A percentile compares a stretch with the other conserved stretches of the same genome.
Evolutionary conservation across 139 green algal genomes (phyloP).

Genomic region (Coccomyxa sp.): DNA sequence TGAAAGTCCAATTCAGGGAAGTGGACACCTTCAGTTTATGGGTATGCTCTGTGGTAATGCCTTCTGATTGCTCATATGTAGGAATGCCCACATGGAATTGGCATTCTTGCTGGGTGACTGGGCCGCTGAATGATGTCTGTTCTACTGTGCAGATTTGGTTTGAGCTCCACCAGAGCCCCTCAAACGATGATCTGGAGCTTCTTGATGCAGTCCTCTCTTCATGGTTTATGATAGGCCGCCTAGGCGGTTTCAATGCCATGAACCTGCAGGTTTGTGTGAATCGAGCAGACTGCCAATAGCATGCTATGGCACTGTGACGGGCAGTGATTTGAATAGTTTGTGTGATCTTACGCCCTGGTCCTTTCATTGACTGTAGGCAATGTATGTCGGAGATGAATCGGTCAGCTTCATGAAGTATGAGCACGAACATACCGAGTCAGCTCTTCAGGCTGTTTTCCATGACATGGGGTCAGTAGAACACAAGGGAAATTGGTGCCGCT

Average conservation of each 20-base stretch:
- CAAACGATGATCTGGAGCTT: conserved; percentile 44
- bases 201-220: conserved; percentile 60
- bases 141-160: conserved; percentile 43
- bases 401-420: neutral
- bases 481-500: neutral
- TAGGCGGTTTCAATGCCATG: conserved; percentile 77
- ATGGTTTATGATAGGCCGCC: conserved; percentile 85
- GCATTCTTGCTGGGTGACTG: no score
- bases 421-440: neutral
- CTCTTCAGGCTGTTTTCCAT: neutral
- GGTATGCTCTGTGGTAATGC: conserved; percentile 25
- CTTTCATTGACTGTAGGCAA: neutral
- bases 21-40: conserved; percentile 62
- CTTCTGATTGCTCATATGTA: neutral
- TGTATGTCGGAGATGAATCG: neutral
- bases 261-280: conserved; percentile 70
- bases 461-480: neutral
- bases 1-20: conserved; percentile 46
- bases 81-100: no score
- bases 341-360: neutral
- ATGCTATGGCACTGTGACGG: no score
- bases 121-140: neutral
- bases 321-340: neutral
- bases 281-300: neutral
- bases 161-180: conserved; percentile 34